A percentile compares a stretch with the other conserved stretches of the same genome.
phyloP scores from a whole-genome alignment of 2,329 filamentous ascomycete genomes.

The Hypocrella siamensis region DNA sequence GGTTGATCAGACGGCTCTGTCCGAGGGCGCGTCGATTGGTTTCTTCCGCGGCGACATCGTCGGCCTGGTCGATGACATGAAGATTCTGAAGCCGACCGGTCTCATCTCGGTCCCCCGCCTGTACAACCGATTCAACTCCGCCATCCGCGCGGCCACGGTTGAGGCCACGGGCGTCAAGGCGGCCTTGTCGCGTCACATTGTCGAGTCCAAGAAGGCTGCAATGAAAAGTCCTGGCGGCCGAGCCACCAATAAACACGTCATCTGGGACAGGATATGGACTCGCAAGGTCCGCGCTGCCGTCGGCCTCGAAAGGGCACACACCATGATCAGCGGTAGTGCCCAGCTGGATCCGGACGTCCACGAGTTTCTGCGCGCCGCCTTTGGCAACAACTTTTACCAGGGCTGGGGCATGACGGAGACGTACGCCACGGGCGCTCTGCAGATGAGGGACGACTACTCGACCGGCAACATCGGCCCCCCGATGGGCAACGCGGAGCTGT shows the following conservation, averaged over 20 bases:
- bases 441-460: constrained; percentile 54
- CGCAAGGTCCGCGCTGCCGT: constrained; percentile 74
- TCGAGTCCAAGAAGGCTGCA: constrained; percentile 64
- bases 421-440: constrained; percentile 61
- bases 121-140: constrained; percentile 78
- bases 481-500: constrained; percentile 53
- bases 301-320: constrained; percentile 56
- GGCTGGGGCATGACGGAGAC: constrained; percentile 93
- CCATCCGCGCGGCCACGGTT: constrained; percentile 64
- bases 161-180: constrained; percentile 70
- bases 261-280: constrained; percentile 81
- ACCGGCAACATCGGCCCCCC: constrained; percentile 71
- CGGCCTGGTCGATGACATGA: constrained; percentile 79
- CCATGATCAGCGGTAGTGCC: constrained; percentile 77
- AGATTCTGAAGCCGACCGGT: constrained; percentile 64
- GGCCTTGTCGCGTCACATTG: constrained; percentile 61
- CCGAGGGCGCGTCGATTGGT: constrained; percentile 60
- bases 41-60: constrained; percentile 90
- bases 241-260: constrained; percentile 61
- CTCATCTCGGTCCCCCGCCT: constrained; percentile 85
- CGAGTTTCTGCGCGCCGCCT: constrained; percentile 72
- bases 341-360: constrained; percentile 82
- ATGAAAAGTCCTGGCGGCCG: constrained; percentile 57
- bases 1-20: constrained; percentile 59
- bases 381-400: constrained; percentile 65